Percentiles rank a stretch among this genome's conserved stretches.
phyloP scores from a whole-genome alignment of 2,329 filamentous ascomycete genomes.

The Blastomyces percursus region DNA sequence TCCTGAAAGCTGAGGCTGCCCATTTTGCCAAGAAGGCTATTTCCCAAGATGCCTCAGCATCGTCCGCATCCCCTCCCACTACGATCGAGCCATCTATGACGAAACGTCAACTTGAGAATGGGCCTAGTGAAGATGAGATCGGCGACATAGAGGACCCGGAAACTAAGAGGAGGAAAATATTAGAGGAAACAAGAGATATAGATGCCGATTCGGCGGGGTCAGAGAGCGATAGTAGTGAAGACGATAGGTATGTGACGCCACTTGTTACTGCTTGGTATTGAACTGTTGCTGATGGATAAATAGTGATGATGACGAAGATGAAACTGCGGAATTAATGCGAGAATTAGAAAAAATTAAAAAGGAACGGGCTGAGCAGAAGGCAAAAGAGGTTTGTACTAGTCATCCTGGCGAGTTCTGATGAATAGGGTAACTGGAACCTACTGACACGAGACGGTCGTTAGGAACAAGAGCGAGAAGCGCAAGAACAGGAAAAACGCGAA shows the following conservation, averaged over 20 bases:
- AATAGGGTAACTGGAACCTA: background rate
- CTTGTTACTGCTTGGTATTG: background rate
- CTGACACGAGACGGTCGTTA: conserved; percentile 21
- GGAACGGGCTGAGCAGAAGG: conserved; percentile 69
- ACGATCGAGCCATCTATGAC: conserved; percentile 32
- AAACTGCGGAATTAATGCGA: conserved; percentile 77
- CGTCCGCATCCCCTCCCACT: conserved; percentile 17
- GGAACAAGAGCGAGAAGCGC: conserved; percentile 68
- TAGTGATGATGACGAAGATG: conserved; percentile 64
- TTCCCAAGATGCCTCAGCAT: conserved; percentile 29
- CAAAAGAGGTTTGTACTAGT: conserved; percentile 48
- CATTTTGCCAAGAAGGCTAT: conserved; percentile 76
- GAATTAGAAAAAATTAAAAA: conserved; percentile 90
- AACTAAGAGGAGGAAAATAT: conserved; percentile 70
- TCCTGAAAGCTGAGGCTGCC: conserved; percentile 75
- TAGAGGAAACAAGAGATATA: conserved; percentile 79
- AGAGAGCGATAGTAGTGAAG: conserved; percentile 48
- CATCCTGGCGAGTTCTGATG: background rate
- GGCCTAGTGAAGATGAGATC: conserved; percentile 28
- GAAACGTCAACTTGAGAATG: conserved; percentile 56
- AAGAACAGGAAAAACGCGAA: conserved; percentile 74
- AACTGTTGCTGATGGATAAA: conserved; percentile 23
- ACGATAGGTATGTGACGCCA: conserved; percentile 41
- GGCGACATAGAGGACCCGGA: conserved; percentile 57
- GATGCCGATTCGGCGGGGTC: conserved; percentile 67